Evolutionary conservation across 2,329 filamentous ascomycete species (phyloP).

Genomic region (Stagonosporopsis cucurbitacearum): DNA sequence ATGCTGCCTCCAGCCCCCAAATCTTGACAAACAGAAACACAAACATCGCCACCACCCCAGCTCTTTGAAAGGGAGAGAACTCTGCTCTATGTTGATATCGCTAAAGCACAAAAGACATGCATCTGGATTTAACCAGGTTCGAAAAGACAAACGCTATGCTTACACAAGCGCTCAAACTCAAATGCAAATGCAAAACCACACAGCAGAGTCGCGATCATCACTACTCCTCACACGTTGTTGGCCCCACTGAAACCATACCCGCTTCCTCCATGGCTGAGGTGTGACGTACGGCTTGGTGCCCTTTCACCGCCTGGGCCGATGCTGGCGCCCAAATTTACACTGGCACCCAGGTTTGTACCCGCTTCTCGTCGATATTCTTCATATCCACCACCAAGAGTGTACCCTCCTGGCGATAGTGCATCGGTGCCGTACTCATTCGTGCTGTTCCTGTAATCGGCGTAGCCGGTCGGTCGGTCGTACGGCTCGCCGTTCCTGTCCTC

Average conservation of each 20-base stretch:
- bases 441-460: conserved; percentile 50
- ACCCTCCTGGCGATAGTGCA: conserved; percentile 39
- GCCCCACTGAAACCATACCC: conserved; percentile 29
- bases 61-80: neutral
- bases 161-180: conserved; percentile 5
- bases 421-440: conserved; percentile 34
- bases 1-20: too few species aligned
- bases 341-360: conserved; percentile 13
- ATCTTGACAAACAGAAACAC: neutral
- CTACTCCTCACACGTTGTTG: conserved; percentile 7
- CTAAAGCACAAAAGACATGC: conserved; percentile 5
- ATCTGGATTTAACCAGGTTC: neutral
- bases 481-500: conserved; percentile 36
- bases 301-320: conserved; percentile 5
- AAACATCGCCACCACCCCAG: neutral
- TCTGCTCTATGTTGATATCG: neutral
- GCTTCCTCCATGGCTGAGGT: conserved; percentile 27
- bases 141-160: neutral
- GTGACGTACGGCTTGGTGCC: conserved; percentile 15
- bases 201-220: neutral
- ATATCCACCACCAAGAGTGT: conserved; percentile 35
- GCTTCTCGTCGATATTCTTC: conserved; percentile 43
- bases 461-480: conserved; percentile 26
- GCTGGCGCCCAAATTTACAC: conserved; percentile 14
- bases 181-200: neutral